Conservation (phyloP, 83 land plant genomes). For the Picea abies region DNA sequence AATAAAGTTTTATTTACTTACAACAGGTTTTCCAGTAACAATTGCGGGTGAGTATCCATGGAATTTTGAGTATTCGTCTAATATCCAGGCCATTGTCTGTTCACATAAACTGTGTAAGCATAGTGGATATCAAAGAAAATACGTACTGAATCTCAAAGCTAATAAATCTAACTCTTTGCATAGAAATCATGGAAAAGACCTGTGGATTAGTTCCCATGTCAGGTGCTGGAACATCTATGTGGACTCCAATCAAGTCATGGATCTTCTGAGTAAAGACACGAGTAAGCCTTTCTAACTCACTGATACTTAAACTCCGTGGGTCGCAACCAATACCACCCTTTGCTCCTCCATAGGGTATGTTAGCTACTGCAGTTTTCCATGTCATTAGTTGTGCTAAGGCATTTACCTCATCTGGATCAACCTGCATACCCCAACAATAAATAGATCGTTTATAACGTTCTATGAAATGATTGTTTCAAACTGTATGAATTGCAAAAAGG, state of each 20-base stretch:
- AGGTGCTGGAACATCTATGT: conserved; percentile 65
- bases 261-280: conserved; percentile 67
- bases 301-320: conserved; percentile 48
- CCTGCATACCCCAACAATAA: conserved; percentile 9
- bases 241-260: conserved; percentile 65
- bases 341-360: conserved; percentile 42
- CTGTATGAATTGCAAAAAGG: neutral
- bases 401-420: conserved; percentile 33
- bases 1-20: conserved; percentile 29
- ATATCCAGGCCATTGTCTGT: conserved; percentile 88
- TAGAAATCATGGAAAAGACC: conserved; percentile 28
- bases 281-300: conserved; percentile 59
- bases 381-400: conserved; percentile 36
- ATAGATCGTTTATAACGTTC: neutral
- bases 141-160: neutral
- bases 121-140: neutral
- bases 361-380: conserved; percentile 29
- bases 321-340: conserved; percentile 86
- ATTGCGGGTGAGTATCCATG: conserved; percentile 87
- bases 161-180: neutral
- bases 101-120: neutral
- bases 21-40: conserved; percentile 83
- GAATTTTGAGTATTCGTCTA: conserved; percentile 87
- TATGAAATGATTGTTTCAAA: neutral
- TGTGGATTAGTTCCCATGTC: conserved; percentile 63